Percentiles rank a stretch among this genome's conserved stretches.
Conservation (phyloP, 805 yeast genomes). For the Hanseniaspora thailandica region DNA sequence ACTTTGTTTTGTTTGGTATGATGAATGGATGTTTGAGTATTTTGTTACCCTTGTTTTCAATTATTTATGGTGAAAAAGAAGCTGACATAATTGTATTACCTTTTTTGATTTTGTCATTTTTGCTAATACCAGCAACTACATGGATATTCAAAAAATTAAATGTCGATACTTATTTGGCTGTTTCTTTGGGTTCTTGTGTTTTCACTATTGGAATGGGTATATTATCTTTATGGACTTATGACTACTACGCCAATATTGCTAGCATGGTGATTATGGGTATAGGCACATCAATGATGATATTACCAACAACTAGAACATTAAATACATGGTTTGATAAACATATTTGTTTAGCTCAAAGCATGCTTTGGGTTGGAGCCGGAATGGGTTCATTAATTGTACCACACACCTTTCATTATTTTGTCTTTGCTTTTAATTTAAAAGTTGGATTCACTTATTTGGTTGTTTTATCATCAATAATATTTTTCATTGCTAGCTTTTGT, state of each 20-base stretch:
- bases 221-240: neutral
- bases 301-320: slow-evolving; percentile 33
- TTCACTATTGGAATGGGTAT: neutral
- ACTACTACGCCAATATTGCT: neutral
- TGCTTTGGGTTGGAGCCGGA: slow-evolving; percentile 40
- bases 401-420: slow-evolving; percentile 33
- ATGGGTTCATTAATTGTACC: slow-evolving; percentile 40
- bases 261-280: neutral
- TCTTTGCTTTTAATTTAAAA: slow-evolving; percentile 34
- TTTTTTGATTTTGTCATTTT: neutral
- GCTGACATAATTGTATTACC: neutral
- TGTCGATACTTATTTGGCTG: neutral
- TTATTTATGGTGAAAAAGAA: neutral
- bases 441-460: slow-evolving; percentile 43
- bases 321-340: slow-evolving; percentile 35
- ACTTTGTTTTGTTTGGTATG: neutral
- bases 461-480: slow-evolving; percentile 28
- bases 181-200: neutral
- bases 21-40: slow-evolving; percentile 6
- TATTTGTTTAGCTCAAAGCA: slow-evolving; percentile 36
- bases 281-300: slow-evolving; percentile 29
- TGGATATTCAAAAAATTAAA: neutral
- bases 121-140: neutral
- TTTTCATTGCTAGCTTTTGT: slow-evolving; percentile 22
- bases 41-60: neutral